Conservation (phyloP, 2,329 filamentous ascomycete genomes). For the Aspergillus arachidicola region DNA sequence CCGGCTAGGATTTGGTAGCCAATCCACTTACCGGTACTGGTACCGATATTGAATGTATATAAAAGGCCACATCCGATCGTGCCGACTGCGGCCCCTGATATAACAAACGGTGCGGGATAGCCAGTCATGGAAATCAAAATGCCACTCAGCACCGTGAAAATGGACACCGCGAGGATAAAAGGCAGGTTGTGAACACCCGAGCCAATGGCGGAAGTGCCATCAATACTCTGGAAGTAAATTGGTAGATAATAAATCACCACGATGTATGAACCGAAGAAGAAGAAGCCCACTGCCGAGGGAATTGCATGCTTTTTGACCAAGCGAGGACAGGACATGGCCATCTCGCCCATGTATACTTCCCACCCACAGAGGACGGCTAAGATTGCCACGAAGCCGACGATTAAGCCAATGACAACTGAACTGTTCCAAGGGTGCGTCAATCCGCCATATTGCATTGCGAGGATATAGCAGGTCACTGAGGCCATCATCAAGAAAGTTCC, state of each 20-base stretch:
- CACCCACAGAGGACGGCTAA: background rate
- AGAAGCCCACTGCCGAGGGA: background rate
- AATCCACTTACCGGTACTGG: no score
- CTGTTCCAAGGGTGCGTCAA: background rate
- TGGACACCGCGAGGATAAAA: background rate
- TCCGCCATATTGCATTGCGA: constrained; percentile 27
- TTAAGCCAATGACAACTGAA: background rate
- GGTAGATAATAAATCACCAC: constrained; percentile 42
- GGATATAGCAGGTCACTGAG: constrained; percentile 21
- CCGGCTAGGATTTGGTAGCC: no score
- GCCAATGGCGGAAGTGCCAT: constrained; percentile 43
- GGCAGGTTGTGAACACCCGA: constrained; percentile 49
- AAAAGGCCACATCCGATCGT: no score
- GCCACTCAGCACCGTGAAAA: no score
- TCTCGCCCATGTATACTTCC: background rate
- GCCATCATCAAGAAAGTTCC: constrained; percentile 35
- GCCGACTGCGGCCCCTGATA: no score
- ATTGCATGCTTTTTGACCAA: background rate
- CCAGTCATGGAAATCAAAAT: no score
- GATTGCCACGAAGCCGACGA: constrained; percentile 2
- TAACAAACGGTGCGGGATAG: no score
- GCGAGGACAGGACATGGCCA: constrained; percentile 17
- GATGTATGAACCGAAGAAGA: background rate
- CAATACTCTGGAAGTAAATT: constrained; percentile 52
- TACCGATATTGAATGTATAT: no score